Base-by-base conservation (phyloP, 1,139 yeast species). In the Geotrichum cucujoidarum region DNA sequence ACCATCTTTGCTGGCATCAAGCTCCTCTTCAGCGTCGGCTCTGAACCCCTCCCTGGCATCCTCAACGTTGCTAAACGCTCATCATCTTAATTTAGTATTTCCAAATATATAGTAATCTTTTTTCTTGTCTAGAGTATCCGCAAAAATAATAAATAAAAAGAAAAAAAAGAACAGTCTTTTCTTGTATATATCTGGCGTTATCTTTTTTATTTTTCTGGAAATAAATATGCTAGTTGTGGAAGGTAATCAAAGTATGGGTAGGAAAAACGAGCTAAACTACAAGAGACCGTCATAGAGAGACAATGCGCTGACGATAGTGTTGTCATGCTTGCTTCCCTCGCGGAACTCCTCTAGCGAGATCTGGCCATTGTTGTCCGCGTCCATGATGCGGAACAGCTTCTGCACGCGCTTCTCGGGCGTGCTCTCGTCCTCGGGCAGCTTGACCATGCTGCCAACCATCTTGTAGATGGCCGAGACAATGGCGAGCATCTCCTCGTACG, bases 391-490 rank as follows among this genome's bases (percentile, higher is more conserved):
- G 69, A 94, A 92, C 50, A 92, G 81, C 72, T 89, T 89, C 49
- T 80, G 77, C 2, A 89, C 89, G 53, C 97, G 76, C 57, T 80
- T 72, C 59, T 90, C 97, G 0, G 98, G 98, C 0, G 97, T 89
- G 45, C 80, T 78, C 60, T 90, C 97, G 62, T 89, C 96, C n/a
- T 81, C 92, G 6, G 90, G 89, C 47, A 90, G 73, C 54, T 83
- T 81, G 53, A 90, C 95, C 95, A 90, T 90, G 1, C 90, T 77
- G 0, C 98, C 99, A 50, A 92, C 84, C 97, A 94, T 89, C 66
- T 86, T 86, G 66, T 92, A 92, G 33, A 92, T 87, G 24, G 97
- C 86, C 25, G 76, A 73, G 7, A 90, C 85, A 38, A 94, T 88
- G 3, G 79, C 72, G 50, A 88, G 71, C 79, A 92, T 79, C 63